Conservation (phyloP, 2,329 filamentous ascomycete genomes). For the Sporothrix pallida region DNA sequence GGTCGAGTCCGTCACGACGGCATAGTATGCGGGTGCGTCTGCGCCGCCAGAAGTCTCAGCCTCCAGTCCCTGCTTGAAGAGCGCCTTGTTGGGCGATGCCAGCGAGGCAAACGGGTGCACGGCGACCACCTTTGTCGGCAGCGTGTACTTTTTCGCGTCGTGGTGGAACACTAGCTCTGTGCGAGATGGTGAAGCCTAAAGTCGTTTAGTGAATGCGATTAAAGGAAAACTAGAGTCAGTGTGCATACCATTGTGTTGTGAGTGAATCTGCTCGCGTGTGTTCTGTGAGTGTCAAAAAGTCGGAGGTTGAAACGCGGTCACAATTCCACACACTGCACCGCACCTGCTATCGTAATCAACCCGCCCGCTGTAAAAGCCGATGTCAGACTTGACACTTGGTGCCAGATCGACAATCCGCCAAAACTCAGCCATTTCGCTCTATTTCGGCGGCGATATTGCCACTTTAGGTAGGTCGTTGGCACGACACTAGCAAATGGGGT, state of each 20-base stretch:
- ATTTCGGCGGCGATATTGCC: background rate
- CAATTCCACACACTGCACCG: background rate
- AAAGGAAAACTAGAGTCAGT: background rate
- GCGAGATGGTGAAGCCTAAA: slow-evolving; percentile 35
- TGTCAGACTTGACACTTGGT: background rate
- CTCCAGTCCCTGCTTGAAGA: slow-evolving; percentile 62
- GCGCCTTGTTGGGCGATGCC: slow-evolving; percentile 55
- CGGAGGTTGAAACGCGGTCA: background rate
- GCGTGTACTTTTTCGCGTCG: slow-evolving; percentile 51
- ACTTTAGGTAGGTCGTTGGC: background rate
- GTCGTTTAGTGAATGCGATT: background rate
- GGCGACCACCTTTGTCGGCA: slow-evolving; percentile 53
- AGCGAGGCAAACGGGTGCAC: slow-evolving; percentile 57
- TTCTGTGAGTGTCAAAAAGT: background rate
- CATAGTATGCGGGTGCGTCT: slow-evolving; percentile 47
- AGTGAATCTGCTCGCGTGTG: slow-evolving; percentile 5
- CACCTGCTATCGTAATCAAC: slow-evolving; percentile 3
- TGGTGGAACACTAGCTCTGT: slow-evolving; percentile 55
- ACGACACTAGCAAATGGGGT: background rate
- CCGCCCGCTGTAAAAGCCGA: background rate
- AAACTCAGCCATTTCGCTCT: background rate
- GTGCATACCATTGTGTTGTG: slow-evolving; percentile 12
- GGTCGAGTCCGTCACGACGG: slow-evolving; percentile 68
- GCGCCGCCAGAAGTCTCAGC: slow-evolving; percentile 44
- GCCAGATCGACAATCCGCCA: slow-evolving; percentile 3